Evolutionary conservation across 345 rosid species (phyloP), one percentile per base, ranked within the genome.

Genomic region (Gynandropsis gynandra): DNA sequence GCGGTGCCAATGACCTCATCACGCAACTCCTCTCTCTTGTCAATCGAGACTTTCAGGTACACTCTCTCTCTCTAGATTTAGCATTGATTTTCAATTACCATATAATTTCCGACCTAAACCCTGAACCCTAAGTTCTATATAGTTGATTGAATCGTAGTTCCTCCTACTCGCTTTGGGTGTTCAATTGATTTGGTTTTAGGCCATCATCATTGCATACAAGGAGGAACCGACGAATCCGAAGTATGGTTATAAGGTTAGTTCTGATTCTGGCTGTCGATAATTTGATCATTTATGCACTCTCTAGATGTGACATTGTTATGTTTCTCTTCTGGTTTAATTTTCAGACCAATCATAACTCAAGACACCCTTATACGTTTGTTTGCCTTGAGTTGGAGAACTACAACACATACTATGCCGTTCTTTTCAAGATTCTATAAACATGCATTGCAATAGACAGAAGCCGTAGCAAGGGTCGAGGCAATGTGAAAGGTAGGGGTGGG

Each of bases 21-120:
- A n/a, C n/a, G n/a, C n/a, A n/a, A n/a, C 97, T 50, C 97, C 98
- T 1, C 73, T 87, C 97, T 58, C 90, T 87, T 50, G 89, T 88
- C 33, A 95, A 92, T 71, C 97, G 94, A 1, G 98, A 92, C 52
- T 61, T 92, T 63, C 93, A 87, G 71, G 98, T 87, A 24, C 54
- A 29, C 20, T 7, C 9, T 50, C 8, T 11, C 21, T 31, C 19
- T 47, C 37, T 31, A 4, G 34, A 48, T 52, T 35, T 37, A 8
- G 29, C 29, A 5, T 24, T 5, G 29, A 24, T 24, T 24, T 5
- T 24, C 40, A 9, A 6, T 24, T 41, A 34, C 37, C 43, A 20
- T 29, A 44, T 42, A 32, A 33, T 16, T 52, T 8, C 19, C 39
- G 48, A 61, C 40, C 68, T 43, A 0, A 14, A 59, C 27, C 15